These are phyloP conservation scores for Glycyrrhiza uralensis DNA, from an alignment of 306 rosid genomes.

Conservation along the genomic window DNA sequence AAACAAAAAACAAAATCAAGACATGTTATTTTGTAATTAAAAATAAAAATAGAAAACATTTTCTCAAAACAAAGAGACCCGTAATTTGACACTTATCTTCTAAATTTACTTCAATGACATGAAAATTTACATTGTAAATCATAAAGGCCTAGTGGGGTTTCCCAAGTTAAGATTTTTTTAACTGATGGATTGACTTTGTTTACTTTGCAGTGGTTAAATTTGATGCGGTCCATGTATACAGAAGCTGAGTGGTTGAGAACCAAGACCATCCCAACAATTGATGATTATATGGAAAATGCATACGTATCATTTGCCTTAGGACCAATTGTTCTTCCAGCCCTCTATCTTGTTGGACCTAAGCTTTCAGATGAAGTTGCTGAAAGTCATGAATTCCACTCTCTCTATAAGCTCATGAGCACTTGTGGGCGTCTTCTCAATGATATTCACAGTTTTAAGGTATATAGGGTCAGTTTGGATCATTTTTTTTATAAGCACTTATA, in stretches of 20 bases:
- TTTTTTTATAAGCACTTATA: too few relatives aligned
- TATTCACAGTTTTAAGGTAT: conserved; percentile 57
- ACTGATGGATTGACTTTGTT: not conserved
- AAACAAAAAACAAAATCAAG: not conserved
- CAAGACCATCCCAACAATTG: conserved; percentile 53
- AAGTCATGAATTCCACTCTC: conserved; percentile 41
- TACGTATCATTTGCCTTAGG: conserved; percentile 67
- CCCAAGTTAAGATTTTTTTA: not conserved
- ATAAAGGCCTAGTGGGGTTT: not conserved
- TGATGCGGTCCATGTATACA: conserved; percentile 60
- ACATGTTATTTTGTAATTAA: not conserved
- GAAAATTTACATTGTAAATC: not conserved
- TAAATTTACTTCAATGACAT: not conserved
- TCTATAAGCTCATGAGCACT: conserved; percentile 62
- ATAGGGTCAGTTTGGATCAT: too few relatives aligned
- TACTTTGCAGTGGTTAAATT: conserved; percentile 66
- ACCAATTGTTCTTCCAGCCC: conserved; percentile 74
- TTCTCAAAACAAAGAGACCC: not conserved
- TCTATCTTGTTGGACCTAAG: conserved; percentile 73
- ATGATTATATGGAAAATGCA: conserved; percentile 73
- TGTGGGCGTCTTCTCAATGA: conserved; percentile 76
- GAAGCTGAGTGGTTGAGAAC: conserved; percentile 69
- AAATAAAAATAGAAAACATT: not conserved
- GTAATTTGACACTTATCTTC: not conserved
- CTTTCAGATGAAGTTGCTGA: conserved; percentile 42